Percentiles rank a stretch among this genome's conserved stretches.
Evolutionary conservation across 2,329 filamentous ascomycete genomes (phyloP).

Genomic region (Beauveria sp.): DNA sequence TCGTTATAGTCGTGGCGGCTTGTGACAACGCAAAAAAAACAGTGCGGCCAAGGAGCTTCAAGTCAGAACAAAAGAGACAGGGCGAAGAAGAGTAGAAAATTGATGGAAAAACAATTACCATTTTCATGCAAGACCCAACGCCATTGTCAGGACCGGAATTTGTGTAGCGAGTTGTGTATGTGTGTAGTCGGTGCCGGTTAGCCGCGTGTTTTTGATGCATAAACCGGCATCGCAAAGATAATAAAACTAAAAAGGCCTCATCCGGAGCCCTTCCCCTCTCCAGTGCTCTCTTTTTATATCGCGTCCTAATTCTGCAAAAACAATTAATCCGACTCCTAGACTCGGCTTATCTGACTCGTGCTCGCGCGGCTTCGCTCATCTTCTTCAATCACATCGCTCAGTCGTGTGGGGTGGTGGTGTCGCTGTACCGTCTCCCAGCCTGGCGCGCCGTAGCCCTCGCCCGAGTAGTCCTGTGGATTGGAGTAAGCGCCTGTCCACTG

Average conservation of each 20-base stretch:
- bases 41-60: background rate
- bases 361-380: constrained; percentile 73
- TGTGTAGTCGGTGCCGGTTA: background rate
- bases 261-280: background rate
- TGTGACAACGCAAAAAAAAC: background rate
- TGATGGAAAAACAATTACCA: background rate
- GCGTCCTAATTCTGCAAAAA: background rate
- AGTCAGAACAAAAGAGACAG: background rate
- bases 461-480: constrained; percentile 53
- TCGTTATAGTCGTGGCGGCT: constrained; percentile 5
- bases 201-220: background rate
- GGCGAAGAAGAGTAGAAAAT: background rate
- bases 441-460: constrained; percentile 56
- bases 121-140: constrained; percentile 5
- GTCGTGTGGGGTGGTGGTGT: constrained; percentile 79
- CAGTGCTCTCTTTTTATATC: background rate
- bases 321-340: constrained; percentile 9
- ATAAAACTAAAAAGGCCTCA: background rate
- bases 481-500: constrained; percentile 38
- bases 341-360: constrained; percentile 53
- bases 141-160: background rate
- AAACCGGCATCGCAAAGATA: background rate
- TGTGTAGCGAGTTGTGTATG: background rate
- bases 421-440: constrained; percentile 71
- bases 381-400: constrained; percentile 83